Evolutionary conservation across 495 filamentous ascomycete genomes (phyloP), one percentile per base, ranked within the genome.

Genomic region (Melanomma pulvis-pyrius): DNA sequence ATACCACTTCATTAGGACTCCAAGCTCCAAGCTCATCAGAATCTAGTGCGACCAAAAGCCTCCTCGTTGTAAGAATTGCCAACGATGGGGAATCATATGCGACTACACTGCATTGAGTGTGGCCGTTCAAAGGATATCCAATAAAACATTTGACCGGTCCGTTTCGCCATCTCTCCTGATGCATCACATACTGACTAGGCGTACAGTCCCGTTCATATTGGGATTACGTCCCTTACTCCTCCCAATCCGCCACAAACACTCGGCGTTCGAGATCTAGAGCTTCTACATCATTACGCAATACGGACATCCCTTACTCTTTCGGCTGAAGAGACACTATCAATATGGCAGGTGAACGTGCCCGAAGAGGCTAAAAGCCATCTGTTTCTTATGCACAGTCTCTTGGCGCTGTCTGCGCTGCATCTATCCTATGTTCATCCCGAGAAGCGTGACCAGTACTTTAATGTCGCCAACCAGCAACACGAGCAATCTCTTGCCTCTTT

Each of bases 371-470:
- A 50, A 28, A 21, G 11, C 9, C 53, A 65, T 49, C 34, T 46
- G 9, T 65, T 47, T 47, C 41, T 65, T 17, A 48, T 65, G 52
- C 51, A 58, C 19, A 54, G 53, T 29, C 8, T 65, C 11, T 52
- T 65, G 11, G 61, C 61, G 29, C 41, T 65, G 1, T 56, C 51
- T 15, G 61, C 61, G 1, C 44, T 65, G 15, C 61, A 65, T 32
- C 11, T 65, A 12, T 65, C 51, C 1, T 41, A 28, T 26, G 32
- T 54, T 22, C 19, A 41, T 28, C 13, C 21, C 13, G 13, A 19
- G 25, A 29, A 44, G 13, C 49, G 59, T 17, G 30, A 36, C n/a
- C n/a, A 13, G 4, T 44, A 53, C 12, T 22, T 34, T 28, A 11
- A 39, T 19, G 21, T 53, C 1, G 59, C 59, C 13, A 25, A 46